These are phyloP conservation scores for Purshia tridentata DNA, from an alignment of 306 rosid genomes.

Conservation along the genomic window DNA sequence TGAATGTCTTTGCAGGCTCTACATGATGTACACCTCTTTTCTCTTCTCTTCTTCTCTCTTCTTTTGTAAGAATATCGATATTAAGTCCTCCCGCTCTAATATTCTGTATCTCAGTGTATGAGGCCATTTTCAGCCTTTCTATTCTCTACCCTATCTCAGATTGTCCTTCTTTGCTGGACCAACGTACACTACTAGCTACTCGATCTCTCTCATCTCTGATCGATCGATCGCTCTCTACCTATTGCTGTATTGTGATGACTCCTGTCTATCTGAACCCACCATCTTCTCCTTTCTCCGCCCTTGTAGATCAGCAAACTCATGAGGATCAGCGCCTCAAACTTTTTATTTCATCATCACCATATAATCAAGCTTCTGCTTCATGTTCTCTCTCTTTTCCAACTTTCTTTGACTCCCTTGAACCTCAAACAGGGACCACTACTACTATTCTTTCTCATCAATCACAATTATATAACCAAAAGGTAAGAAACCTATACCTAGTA, in stretches of 20 bases:
- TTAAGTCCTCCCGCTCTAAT: too few relatives aligned
- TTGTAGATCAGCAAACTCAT: constrained; percentile 20
- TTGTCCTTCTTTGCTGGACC: too few relatives aligned
- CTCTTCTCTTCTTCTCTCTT: constrained; percentile 30
- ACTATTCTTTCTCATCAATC: constrained; percentile 17
- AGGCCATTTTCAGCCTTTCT: too few relatives aligned
- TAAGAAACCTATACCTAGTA: constrained; percentile 14
- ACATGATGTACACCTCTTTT: not conserved
- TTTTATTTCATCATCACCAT: constrained; percentile 11
- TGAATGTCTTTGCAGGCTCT: constrained; percentile 39
- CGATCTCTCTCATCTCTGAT: constrained; percentile 3
- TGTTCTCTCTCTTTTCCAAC: constrained; percentile 31
- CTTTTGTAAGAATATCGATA: not conserved
- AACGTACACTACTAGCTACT: too few relatives aligned
- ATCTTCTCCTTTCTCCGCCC: constrained; percentile 38
- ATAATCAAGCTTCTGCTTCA: constrained; percentile 27
- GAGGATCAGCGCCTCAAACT: constrained; percentile 40
- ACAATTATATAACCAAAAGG: constrained; percentile 41
- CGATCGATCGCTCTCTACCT: constrained; percentile 8
- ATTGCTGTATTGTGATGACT: constrained; percentile 39
- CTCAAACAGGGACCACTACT: constrained; percentile 33
- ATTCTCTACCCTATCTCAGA: too few relatives aligned
- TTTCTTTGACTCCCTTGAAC: constrained; percentile 28
- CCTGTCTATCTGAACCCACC: constrained; percentile 48
- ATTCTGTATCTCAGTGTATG: too few relatives aligned